Percentiles rank a stretch among this genome's conserved stretches.
Evolutionary conservation across 2,329 filamentous ascomycete species (phyloP).

Genomic region (Paecilomyces variotii): DNA sequence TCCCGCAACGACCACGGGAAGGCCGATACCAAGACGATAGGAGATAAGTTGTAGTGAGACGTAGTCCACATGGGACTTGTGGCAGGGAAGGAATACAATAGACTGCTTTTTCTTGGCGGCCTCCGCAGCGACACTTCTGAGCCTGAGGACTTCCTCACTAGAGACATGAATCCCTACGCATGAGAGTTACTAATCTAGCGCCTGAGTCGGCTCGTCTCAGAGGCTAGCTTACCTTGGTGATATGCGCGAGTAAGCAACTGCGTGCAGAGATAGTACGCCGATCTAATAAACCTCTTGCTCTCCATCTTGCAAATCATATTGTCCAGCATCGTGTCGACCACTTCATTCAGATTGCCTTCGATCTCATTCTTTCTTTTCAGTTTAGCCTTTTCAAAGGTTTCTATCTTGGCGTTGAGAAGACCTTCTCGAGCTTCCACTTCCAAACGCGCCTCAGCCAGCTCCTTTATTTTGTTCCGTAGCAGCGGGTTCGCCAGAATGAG

Average conservation of each 20-base stretch:
- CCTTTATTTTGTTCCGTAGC: slow-evolving; percentile 63
- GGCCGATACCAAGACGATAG: slow-evolving; percentile 78
- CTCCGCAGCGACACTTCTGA: slow-evolving; percentile 73
- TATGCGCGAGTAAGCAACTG: slow-evolving; percentile 89
- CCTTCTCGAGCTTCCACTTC: slow-evolving; percentile 70
- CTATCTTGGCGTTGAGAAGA: slow-evolving; percentile 42
- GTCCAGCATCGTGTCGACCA: slow-evolving; percentile 80
- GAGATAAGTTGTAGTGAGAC: slow-evolving; percentile 92
- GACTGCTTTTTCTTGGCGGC: slow-evolving; percentile 84
- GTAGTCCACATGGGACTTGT: slow-evolving; percentile 93
- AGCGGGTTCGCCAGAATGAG: slow-evolving; percentile 68
- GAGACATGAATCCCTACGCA: slow-evolving; percentile 75
- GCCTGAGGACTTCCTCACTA: slow-evolving; percentile 79
- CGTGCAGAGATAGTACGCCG: slow-evolving; percentile 81
- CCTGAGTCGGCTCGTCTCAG: neutral
- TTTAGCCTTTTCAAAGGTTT: slow-evolving; percentile 21
- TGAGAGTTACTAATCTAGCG: slow-evolving; percentile 1
- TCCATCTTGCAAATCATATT: slow-evolving; percentile 99
- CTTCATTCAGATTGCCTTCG: slow-evolving; percentile 64
- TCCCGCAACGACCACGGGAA: slow-evolving; percentile 88
- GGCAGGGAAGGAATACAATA: slow-evolving; percentile 90
- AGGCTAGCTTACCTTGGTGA: slow-evolving; percentile 60
- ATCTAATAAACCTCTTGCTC: slow-evolving; percentile 81
- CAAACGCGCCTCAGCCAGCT: slow-evolving; percentile 68
- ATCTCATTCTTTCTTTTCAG: slow-evolving; percentile 48